Evolutionary conservation across 1,284 basidiomycete genomes (phyloP).

Genomic region (Tremellales sp.): DNA sequence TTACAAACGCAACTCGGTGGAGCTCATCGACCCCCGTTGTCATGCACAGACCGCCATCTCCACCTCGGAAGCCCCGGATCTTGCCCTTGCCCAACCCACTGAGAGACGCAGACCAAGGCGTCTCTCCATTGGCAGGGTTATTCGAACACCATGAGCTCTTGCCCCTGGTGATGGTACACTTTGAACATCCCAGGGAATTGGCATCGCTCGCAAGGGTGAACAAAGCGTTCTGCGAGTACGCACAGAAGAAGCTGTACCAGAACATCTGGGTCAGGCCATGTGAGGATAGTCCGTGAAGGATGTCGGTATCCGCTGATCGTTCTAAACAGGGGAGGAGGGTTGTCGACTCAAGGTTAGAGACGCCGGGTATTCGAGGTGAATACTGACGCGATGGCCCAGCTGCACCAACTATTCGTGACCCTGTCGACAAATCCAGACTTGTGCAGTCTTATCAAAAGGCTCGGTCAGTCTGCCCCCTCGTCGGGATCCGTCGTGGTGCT

Average conservation of each 20-base stretch:
- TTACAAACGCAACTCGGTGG: conserved; percentile 20
- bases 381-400: conserved; percentile 21
- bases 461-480: conserved; percentile 23
- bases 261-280: conserved; percentile 47
- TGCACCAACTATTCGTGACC: conserved; percentile 37
- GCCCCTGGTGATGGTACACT: conserved; percentile 32
- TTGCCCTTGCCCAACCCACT: conserved; percentile 31
- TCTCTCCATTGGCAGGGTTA: conserved; percentile 27
- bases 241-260: conserved; percentile 33
- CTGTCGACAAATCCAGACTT: conserved; percentile 28
- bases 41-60: conserved; percentile 21
- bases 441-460: conserved; percentile 29
- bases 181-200: conserved; percentile 35
- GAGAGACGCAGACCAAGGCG: not conserved
- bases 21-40: conserved; percentile 7
- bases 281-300: conserved; percentile 15
- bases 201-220: conserved; percentile 33
- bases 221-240: conserved; percentile 26
- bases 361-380: not conserved
- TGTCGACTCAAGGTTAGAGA: conserved; percentile 23
- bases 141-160: conserved; percentile 38
- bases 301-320: conserved; percentile 8
- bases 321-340: conserved; percentile 37
- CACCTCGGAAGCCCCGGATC: conserved; percentile 14
- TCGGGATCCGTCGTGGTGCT: not conserved